phyloP scores from a whole-genome alignment of 306 rosid genomes.

The Mimosa bimucronata region DNA sequence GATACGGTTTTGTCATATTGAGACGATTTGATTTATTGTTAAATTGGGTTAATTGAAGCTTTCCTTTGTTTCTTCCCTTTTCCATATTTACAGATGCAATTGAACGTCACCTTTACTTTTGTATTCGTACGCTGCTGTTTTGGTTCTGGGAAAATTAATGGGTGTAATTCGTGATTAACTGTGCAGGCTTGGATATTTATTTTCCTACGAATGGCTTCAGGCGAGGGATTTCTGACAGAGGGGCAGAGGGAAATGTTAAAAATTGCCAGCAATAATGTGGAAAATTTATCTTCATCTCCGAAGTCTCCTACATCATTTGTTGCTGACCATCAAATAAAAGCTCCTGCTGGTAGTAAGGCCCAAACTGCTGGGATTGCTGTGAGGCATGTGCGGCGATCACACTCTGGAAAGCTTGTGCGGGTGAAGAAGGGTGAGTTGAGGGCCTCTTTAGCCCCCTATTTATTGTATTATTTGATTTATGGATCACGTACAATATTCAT shows the following conservation, averaged over 20 bases:
- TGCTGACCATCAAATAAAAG: conserved; percentile 77
- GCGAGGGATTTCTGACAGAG: conserved; percentile 88
- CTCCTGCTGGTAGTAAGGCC: conserved; percentile 82
- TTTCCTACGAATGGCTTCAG: conserved; percentile 67
- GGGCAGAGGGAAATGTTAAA: conserved; percentile 85
- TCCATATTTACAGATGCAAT: background rate
- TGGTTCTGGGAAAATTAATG: conserved; percentile 8
- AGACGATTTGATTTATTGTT: background rate
- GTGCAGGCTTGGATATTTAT: conserved; percentile 23
- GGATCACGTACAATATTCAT: background rate
- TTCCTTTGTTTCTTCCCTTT: background rate
- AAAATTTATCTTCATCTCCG: conserved; percentile 80
- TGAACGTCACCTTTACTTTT: background rate
- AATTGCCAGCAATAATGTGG: conserved; percentile 77
- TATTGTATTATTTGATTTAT: background rate
- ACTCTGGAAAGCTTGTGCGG: conserved; percentile 81
- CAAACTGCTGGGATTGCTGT: conserved; percentile 72
- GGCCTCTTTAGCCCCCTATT: background rate
- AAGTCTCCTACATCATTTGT: conserved; percentile 80
- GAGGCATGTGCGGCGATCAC: conserved; percentile 84
- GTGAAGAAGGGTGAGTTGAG: conserved; percentile 82
- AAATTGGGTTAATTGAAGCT: background rate
- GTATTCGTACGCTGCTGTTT: background rate
- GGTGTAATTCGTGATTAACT: conserved; percentile 19
- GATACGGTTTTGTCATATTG: background rate